A percentile compares a stretch with the other conserved stretches of the same genome.
Conservation (phyloP, 495 filamentous ascomycete genomes). For the Penicillium desertorum region DNA sequence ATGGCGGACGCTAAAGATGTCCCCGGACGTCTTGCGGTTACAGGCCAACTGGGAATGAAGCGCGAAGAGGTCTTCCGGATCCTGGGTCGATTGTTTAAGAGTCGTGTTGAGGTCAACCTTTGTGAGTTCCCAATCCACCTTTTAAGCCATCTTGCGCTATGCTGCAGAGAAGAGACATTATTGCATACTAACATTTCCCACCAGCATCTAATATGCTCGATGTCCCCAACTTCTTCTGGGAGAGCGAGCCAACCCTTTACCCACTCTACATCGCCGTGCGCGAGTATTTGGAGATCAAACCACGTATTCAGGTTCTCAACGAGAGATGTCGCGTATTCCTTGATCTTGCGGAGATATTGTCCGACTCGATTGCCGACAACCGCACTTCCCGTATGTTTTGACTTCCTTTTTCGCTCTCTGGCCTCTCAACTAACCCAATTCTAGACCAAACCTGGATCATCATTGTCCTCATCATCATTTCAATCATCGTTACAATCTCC, state of each 20-base stretch:
- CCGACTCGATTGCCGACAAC: constrained; percentile 86
- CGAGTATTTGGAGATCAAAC: constrained; percentile 97
- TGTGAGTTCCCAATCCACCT: constrained; percentile 58
- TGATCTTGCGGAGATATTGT: constrained; percentile 92
- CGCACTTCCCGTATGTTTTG: constrained; percentile 72
- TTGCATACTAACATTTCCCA: constrained; percentile 32
- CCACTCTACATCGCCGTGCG: constrained; percentile 92
- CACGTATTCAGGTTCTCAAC: constrained; percentile 90
- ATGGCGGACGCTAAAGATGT: constrained; percentile 93
- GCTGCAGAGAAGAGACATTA: background rate
- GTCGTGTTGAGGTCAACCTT: constrained; percentile 94
- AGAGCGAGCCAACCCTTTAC: constrained; percentile 89
- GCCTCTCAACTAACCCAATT: constrained; percentile 1
- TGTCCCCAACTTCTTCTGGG: constrained; percentile 99
- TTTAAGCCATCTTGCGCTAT: background rate
- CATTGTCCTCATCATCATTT: constrained; percentile 87
- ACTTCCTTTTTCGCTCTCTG: background rate
- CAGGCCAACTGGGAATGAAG: constrained; percentile 87
- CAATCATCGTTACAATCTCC: constrained; percentile 83
- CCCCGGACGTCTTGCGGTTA: constrained; percentile 81
- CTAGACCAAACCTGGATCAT: constrained; percentile 91
- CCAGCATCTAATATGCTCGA: constrained; percentile 94
- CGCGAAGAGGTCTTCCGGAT: constrained; percentile 90
- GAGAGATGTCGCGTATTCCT: constrained; percentile 96
- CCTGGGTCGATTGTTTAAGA: constrained; percentile 85